phyloP scores from a whole-genome alignment of 345 rosid species.

The Kandelia obovata region DNA sequence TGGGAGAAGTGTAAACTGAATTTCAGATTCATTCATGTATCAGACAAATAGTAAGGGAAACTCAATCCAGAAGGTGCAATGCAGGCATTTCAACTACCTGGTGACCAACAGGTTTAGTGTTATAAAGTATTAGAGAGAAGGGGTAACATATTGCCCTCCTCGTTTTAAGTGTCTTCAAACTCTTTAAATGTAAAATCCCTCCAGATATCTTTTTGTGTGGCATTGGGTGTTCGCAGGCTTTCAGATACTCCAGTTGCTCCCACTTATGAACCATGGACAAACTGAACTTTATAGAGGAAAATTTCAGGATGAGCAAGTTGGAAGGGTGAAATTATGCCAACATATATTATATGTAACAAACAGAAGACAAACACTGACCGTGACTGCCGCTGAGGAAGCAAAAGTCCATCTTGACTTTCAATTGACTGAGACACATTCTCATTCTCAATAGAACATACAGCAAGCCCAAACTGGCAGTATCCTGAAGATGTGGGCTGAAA shows the following conservation, averaged over 20 bases:
- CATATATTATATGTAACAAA: constrained; percentile 2
- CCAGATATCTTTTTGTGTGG: constrained; percentile 43
- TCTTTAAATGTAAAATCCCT: constrained; percentile 65
- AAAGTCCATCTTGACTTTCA: constrained; percentile 32
- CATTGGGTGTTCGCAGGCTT: constrained; percentile 31
- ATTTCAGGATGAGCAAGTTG: constrained; percentile 2
- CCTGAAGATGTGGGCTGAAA: constrained; percentile 75
- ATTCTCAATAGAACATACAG: constrained; percentile 40
- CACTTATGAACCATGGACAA: constrained; percentile 28
- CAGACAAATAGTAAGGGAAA: not conserved
- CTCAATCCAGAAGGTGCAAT: constrained; percentile 3
- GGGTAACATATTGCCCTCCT: constrained; percentile 50
- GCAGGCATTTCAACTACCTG: constrained; percentile 50
- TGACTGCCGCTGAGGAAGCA: constrained; percentile 35
- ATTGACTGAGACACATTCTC: constrained; percentile 23
- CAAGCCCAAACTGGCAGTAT: constrained; percentile 77
- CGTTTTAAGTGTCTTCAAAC: constrained; percentile 56
- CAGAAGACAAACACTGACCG: constrained; percentile 35
- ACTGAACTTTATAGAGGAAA: constrained; percentile 23
- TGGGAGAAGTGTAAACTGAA: constrained; percentile 9
- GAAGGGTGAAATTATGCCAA: not conserved
- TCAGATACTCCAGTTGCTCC: constrained; percentile 22
- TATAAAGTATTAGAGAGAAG: constrained; percentile 53
- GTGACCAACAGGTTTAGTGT: constrained; percentile 83
- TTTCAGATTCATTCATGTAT: constrained; percentile 6